A percentile compares a stretch with the other conserved stretches of the same genome.
Evolutionary conservation across 1,139 yeast species (phyloP).

Genomic region (Pneumocystis oryctolagi): DNA sequence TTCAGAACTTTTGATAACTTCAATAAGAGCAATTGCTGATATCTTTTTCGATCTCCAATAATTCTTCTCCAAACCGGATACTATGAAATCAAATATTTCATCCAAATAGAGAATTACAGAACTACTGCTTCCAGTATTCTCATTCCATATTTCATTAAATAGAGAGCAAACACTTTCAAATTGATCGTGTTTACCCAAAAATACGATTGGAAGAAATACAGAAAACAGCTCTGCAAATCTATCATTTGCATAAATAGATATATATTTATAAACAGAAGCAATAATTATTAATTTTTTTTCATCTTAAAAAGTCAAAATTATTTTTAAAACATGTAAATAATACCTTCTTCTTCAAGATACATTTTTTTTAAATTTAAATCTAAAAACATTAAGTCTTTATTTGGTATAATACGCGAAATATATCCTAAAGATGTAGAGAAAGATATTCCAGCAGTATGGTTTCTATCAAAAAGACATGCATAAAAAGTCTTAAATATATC

Average conservation of each 20-base stretch:
- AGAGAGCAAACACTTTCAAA: constrained; percentile 28
- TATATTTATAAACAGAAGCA: constrained; percentile 49
- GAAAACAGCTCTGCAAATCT: constrained; percentile 48
- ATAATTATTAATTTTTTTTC: constrained; percentile 36
- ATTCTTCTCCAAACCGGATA: constrained; percentile 38
- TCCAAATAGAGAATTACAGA: constrained; percentile 54
- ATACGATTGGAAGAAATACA: constrained; percentile 63
- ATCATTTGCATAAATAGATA: constrained; percentile 58
- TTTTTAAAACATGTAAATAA: background rate
- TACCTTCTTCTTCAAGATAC: constrained; percentile 34
- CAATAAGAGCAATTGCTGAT: constrained; percentile 56
- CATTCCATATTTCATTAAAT: constrained; percentile 64
- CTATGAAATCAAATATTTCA: constrained; percentile 46
- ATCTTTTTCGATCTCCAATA: constrained; percentile 54
- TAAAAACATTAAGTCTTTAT: constrained; percentile 41
- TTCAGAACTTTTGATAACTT: constrained; percentile 20
- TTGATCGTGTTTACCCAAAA: constrained; percentile 59
- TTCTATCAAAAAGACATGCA: constrained; percentile 52
- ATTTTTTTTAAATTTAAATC: constrained; percentile 36
- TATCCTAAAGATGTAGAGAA: constrained; percentile 77
- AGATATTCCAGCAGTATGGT: constrained; percentile 56
- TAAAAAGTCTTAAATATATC: constrained; percentile 42
- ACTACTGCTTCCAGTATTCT: constrained; percentile 58
- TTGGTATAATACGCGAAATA: constrained; percentile 46
- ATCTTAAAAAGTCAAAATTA: constrained; percentile 4